phyloP scores from a whole-genome alignment of 768 basidiomycete species.

The Suillus alpinus region DNA sequence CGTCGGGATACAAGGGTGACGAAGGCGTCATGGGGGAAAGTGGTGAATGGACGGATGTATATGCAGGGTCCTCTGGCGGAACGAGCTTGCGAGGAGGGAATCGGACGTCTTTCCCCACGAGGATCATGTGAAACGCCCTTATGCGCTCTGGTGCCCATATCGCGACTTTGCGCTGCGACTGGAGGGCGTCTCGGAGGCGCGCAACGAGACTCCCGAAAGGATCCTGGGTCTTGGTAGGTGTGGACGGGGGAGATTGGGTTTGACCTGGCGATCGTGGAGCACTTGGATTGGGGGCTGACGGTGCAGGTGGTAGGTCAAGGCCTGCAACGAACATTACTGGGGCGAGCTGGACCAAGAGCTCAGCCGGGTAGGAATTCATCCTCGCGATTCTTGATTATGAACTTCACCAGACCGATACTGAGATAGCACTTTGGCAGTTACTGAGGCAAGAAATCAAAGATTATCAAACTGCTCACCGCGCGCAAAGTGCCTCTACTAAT shows the following conservation, averaged over 20 bases:
- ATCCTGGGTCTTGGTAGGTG: constrained; percentile 44
- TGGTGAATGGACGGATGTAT: constrained; percentile 72
- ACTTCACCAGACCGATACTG: neutral
- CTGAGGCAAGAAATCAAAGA: neutral
- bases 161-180: constrained; percentile 57
- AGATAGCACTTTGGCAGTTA: neutral
- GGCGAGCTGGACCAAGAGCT: constrained; percentile 83
- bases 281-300: constrained; percentile 14
- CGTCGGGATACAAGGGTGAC: constrained; percentile 92
- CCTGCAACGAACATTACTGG: constrained; percentile 97
- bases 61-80: constrained; percentile 53
- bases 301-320: constrained; percentile 42
- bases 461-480: neutral
- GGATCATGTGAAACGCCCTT: constrained; percentile 75
- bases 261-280: constrained; percentile 13
- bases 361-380: constrained; percentile 93
- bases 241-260: constrained; percentile 21
- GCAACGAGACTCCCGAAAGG: constrained; percentile 56
- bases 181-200: constrained; percentile 69
- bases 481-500: no score
- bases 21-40: constrained; percentile 88
- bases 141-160: constrained; percentile 73
- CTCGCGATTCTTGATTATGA: neutral
- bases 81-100: constrained; percentile 87
- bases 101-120: constrained; percentile 80